phyloP scores from a whole-genome alignment of 345 rosid species.

The Nephelium lappaceum region DNA sequence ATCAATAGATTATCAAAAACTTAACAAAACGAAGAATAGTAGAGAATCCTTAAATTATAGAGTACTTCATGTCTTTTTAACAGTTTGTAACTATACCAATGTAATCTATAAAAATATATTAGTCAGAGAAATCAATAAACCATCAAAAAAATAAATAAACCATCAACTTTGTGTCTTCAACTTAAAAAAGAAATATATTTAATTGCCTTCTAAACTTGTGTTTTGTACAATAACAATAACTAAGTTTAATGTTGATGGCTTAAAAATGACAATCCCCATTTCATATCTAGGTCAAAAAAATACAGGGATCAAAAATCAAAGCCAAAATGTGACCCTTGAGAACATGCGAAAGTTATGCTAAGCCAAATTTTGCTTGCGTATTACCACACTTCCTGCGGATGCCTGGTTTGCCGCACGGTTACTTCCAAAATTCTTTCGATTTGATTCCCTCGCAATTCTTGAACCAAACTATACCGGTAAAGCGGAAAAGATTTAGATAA shows the following conservation, averaged over 20 bases:
- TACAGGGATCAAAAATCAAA: not conserved
- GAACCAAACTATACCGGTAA: slow-evolving; percentile 73
- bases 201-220: too few relatives aligned
- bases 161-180: too few relatives aligned
- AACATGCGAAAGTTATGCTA: not conserved
- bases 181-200: too few relatives aligned
- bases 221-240: too few relatives aligned
- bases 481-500: not conserved
- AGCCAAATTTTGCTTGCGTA: slow-evolving; percentile 31
- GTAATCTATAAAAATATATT: too few relatives aligned
- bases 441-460: slow-evolving; percentile 90
- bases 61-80: too few relatives aligned
- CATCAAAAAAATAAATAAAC: too few relatives aligned
- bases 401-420: slow-evolving; percentile 96
- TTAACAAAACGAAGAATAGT: too few relatives aligned
- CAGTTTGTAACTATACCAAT: too few relatives aligned
- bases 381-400: slow-evolving; percentile 75
- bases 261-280: not conserved
- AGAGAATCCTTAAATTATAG: too few relatives aligned
- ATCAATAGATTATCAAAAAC: too few relatives aligned
- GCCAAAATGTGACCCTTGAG: not conserved
- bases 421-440: slow-evolving; percentile 85
- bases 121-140: too few relatives aligned
- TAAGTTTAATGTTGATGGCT: not conserved
- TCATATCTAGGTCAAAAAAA: not conserved